These are phyloP conservation scores for Globisporangium middletonii DNA, from an alignment of 352 stramenopile genomes.

Conservation along the genomic window DNA sequence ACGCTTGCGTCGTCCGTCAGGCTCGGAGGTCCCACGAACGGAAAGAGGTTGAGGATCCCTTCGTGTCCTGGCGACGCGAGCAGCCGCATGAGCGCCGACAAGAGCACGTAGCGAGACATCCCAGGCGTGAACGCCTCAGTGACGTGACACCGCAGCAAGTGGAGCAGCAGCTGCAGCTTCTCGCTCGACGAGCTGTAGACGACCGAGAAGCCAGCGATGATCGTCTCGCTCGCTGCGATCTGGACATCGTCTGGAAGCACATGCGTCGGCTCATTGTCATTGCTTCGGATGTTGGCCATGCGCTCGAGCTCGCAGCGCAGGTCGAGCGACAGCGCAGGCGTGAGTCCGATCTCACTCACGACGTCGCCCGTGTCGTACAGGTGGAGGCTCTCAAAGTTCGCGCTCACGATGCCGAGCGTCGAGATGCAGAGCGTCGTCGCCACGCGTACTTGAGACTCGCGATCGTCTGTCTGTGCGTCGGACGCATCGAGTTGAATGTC, in stretches of 20 bases:
- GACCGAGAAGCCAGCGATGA: slow-evolving; percentile 55
- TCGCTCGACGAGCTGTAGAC: slow-evolving; percentile 60
- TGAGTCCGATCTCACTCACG: slow-evolving; percentile 31
- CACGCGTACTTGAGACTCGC: background rate
- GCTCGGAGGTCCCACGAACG: slow-evolving; percentile 15
- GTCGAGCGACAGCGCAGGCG: slow-evolving; percentile 19
- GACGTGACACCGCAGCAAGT: slow-evolving; percentile 45
- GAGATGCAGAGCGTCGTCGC: slow-evolving; percentile 23
- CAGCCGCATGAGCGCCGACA: slow-evolving; percentile 45
- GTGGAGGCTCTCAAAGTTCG: slow-evolving; percentile 63
- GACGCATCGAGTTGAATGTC: background rate
- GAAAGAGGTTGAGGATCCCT: slow-evolving; percentile 70
- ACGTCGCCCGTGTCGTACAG: slow-evolving; percentile 41
- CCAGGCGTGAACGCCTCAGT: slow-evolving; percentile 17
- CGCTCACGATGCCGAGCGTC: slow-evolving; percentile 49
- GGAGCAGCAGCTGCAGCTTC: slow-evolving; percentile 61
- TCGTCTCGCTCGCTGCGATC: slow-evolving; percentile 48
- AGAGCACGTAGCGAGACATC: slow-evolving; percentile 46
- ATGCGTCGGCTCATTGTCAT: background rate
- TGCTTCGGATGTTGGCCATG: slow-evolving; percentile 30
- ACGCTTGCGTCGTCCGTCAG: background rate
- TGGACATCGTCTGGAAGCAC: slow-evolving; percentile 25
- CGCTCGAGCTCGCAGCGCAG: slow-evolving; percentile 46
- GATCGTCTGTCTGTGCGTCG: background rate
- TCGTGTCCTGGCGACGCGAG: slow-evolving; percentile 51